phyloP scores from a whole-genome alignment of 306 rosid species.

The Trifolium pratense region DNA sequence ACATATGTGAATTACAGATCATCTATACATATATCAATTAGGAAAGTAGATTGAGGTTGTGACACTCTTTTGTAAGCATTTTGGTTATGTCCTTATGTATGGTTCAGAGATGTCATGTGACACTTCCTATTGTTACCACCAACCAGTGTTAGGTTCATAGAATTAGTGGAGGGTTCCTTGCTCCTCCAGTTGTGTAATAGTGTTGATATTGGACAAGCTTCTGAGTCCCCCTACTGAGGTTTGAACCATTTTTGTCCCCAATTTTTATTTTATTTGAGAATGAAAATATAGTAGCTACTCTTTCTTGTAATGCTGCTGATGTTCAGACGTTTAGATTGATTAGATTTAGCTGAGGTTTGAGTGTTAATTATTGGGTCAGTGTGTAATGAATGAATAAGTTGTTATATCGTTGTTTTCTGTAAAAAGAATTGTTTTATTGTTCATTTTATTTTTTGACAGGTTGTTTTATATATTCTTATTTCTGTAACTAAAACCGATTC shows the following conservation, averaged over 20 bases:
- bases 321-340: conserved; percentile 13
- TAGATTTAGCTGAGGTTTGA: conserved; percentile 22
- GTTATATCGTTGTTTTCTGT: not conserved
- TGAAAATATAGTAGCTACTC: conserved; percentile 48
- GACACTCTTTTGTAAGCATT: conserved; percentile 46
- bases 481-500: not conserved
- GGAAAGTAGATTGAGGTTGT: conserved; percentile 48
- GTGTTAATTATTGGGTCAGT: conserved; percentile 18
- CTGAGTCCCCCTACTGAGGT: conserved; percentile 49
- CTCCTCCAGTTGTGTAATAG: conserved; percentile 37
- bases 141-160: conserved; percentile 57
- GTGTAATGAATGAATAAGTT: conserved; percentile 8
- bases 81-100: conserved; percentile 32
- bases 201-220: conserved; percentile 53
- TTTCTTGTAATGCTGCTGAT: conserved; percentile 44
- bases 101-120: conserved; percentile 47
- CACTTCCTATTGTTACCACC: conserved; percentile 45
- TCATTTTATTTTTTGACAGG: not conserved
- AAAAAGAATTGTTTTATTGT: conserved; percentile 3
- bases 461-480: not conserved
- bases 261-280: conserved; percentile 37
- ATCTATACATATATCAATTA: conserved; percentile 45
- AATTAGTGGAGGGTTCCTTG: conserved; percentile 51
- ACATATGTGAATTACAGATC: conserved; percentile 46
- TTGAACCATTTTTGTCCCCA: conserved; percentile 61